Evolutionary conservation across 2,329 filamentous ascomycete genomes (phyloP).

Genomic region (Aureobasidium sp.): DNA sequence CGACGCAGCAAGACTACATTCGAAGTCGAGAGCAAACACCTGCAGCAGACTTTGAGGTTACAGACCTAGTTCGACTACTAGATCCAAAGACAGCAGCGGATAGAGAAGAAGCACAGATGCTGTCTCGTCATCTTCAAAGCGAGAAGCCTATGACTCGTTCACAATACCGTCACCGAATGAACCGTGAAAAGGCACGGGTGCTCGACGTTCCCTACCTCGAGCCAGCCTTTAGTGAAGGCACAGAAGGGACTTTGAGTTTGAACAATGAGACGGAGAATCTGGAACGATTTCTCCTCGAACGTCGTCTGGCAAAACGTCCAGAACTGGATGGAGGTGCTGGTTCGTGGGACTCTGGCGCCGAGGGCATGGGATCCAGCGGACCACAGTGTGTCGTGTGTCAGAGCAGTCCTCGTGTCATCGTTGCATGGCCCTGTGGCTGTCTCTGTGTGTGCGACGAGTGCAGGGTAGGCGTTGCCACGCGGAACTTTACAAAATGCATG

Average conservation of each 20-base stretch:
- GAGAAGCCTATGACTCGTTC: constrained; percentile 72
- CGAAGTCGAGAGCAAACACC: constrained; percentile 47
- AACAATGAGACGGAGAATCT: constrained; percentile 52
- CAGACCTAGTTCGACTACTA: constrained; percentile 69
- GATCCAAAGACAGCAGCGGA: constrained; percentile 72
- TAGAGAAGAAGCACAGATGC: constrained; percentile 67
- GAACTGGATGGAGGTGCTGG: constrained; percentile 18
- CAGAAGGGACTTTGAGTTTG: constrained; percentile 33
- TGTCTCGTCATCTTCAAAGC: constrained; percentile 70
- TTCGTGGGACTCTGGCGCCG: constrained; percentile 62
- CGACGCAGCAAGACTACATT: constrained; percentile 58
- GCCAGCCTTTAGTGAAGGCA: constrained; percentile 25
- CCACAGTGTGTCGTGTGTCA: constrained; percentile 94
- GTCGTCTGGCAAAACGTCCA: constrained; percentile 41
- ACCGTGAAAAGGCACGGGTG: constrained; percentile 62
- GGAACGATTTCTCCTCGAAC: constrained; percentile 51
- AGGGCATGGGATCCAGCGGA: constrained; percentile 63
- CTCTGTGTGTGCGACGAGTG: constrained; percentile 93
- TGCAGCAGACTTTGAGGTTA: constrained; percentile 54
- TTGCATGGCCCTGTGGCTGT: constrained; percentile 95
- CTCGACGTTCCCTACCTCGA: constrained; percentile 36
- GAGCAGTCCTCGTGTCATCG: constrained; percentile 71
- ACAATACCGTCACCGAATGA: constrained; percentile 59
- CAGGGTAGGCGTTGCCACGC: constrained; percentile 84
- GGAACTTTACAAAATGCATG: constrained; percentile 94